Base-by-base conservation (phyloP, 129 eudicot genomes). In the Arctium lappa region DNA sequence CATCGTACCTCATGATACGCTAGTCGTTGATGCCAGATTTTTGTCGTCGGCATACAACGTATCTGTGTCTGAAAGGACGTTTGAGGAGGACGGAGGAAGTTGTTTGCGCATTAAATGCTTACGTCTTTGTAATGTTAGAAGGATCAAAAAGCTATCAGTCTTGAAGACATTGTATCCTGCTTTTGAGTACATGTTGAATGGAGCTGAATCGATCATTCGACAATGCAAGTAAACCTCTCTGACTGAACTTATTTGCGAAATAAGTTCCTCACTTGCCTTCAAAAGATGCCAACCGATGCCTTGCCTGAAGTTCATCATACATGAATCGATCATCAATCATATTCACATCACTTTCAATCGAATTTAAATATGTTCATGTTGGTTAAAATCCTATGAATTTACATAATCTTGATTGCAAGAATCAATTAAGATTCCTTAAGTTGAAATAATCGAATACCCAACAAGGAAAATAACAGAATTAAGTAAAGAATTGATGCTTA, bases 241-340 rank as follows among this genome's bases (percentile, higher is more conserved):
- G 15, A 92, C 91, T 13, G 89, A 86, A 87, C 88, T 90, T 92
- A 93, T 89, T 79, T 84, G 87, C 32, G 94, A 88, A 80, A 96
- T 90, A 53, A 96, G 91, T 62, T 96, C 94, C 88, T 96, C 99
- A 29, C 99, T 89, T 78, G 99, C 98, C 86, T 91, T 93, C 82
- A 96, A 84, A 72, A 96, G 91, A 72, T 96, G 99, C 96, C 96
- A 96, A 73, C 98, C 99, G 22, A 96, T 96, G 74, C 99, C 99
- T 80, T 93, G 93, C 93, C 99, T 96, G 88, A 63, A 89, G 87
- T 11, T 69, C 15, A 36, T 69, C 48, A 46, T 38, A 29, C n/a
- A 39, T 11, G 69, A 38, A 60, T 80, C 32, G 46, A 48, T 71
- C 29, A 42, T 32, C 29, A 71, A 39, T 78, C 75, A 66, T 60